These are phyloP conservation scores for Metschnikowia henanensis DNA, from an alignment of 805 yeast genomes.

Conservation along the genomic window DNA sequence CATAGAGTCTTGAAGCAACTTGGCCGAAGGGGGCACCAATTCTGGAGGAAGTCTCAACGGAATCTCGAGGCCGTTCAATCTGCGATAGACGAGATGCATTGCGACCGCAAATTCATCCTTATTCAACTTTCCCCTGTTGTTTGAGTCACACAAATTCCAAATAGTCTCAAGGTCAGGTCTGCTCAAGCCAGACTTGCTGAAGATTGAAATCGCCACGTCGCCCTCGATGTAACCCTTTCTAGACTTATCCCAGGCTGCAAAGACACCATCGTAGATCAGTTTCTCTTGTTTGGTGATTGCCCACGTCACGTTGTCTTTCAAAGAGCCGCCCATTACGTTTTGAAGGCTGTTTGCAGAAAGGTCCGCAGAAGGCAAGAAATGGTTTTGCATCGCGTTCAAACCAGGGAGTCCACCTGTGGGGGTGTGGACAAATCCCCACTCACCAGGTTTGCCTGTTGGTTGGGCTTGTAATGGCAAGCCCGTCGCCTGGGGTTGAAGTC, in stretches of 20 bases:
- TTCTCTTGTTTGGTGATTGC: slow-evolving; percentile 89
- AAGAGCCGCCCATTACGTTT: slow-evolving; percentile 41
- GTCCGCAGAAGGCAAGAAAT: slow-evolving; percentile 58
- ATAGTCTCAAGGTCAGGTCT: slow-evolving; percentile 85
- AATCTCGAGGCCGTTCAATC: slow-evolving; percentile 83
- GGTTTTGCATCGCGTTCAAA: slow-evolving; percentile 61
- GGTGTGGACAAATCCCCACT: slow-evolving; percentile 74
- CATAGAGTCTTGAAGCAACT: slow-evolving; percentile 69
- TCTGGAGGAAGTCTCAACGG: slow-evolving; percentile 86
- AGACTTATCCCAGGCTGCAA: slow-evolving; percentile 79
- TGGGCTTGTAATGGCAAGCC: slow-evolving; percentile 42
- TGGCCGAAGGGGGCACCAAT: slow-evolving; percentile 82
- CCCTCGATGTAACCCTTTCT: slow-evolving; percentile 75
- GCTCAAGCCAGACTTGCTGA: slow-evolving; percentile 86
- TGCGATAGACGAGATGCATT: slow-evolving; percentile 93
- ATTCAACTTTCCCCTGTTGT: slow-evolving; percentile 79
- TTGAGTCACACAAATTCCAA: slow-evolving; percentile 86
- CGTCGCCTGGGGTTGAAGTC: slow-evolving; percentile 13
- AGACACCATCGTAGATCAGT: slow-evolving; percentile 80
- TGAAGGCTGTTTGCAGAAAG: slow-evolving; percentile 39
- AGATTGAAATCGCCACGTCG: slow-evolving; percentile 77
- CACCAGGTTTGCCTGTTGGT: slow-evolving; percentile 70
- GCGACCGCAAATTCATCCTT: slow-evolving; percentile 94
- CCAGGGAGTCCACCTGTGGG: slow-evolving; percentile 76
- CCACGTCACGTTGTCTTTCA: slow-evolving; percentile 63